Percentiles rank a stretch among this genome's conserved stretches.
Conservation (phyloP, 164 flowering plant species). For the Vitis amurensis region DNA sequence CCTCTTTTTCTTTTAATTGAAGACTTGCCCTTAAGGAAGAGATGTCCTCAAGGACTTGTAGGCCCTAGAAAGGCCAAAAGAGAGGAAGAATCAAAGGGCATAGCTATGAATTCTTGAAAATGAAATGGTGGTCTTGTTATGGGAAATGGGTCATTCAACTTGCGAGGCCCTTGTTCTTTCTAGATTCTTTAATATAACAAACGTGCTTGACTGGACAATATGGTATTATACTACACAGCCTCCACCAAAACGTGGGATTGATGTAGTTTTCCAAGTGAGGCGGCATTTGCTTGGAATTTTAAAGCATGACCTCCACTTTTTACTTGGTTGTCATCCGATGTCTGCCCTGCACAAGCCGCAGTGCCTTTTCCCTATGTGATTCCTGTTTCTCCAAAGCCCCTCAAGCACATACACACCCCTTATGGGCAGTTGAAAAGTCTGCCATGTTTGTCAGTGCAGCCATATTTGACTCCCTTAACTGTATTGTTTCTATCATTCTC, state of each 20-base stretch:
- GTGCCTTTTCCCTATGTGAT: constrained; percentile 20
- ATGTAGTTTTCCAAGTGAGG: constrained; percentile 7
- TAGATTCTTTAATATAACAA: constrained; percentile 14
- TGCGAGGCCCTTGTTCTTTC: not conserved
- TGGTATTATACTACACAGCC: not conserved
- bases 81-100: not conserved
- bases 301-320: not conserved
- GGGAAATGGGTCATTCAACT: not conserved
- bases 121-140: not conserved
- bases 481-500: constrained; percentile 7
- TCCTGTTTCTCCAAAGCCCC: constrained; percentile 23
- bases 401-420: not conserved
- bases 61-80: not conserved
- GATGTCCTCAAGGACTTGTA: too few species aligned
- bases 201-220: constrained; percentile 48
- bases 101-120: not conserved
- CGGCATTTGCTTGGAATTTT: constrained; percentile 13
- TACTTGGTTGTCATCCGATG: constrained; percentile 14
- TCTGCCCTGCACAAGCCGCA: constrained; percentile 6
- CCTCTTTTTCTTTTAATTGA: too few species aligned
- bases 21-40: too few species aligned
- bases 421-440: constrained; percentile 6
- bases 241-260: constrained; percentile 25
- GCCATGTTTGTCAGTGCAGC: constrained; percentile 25
- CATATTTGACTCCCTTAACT: constrained; percentile 25